A percentile compares a stretch with the other conserved stretches of the same genome.
phyloP scores from a whole-genome alignment of 495 filamentous ascomycete species.

The Penicillium mononematosum region DNA sequence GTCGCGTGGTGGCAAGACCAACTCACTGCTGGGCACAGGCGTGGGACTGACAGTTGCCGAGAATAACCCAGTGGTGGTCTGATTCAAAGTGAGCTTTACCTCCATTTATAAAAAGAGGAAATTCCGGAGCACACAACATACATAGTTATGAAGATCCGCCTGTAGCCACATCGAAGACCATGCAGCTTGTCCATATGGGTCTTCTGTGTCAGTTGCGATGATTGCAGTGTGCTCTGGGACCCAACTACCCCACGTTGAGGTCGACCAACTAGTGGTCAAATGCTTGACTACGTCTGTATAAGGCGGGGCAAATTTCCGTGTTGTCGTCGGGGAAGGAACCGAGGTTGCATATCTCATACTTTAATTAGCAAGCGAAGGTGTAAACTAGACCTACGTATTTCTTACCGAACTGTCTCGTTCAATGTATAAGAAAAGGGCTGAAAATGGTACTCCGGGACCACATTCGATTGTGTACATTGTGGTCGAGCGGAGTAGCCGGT shows the following conservation, averaged over 20 bases:
- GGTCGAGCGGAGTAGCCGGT: conserved; percentile 24
- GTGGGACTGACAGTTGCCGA: conserved; percentile 38
- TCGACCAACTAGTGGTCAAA: conserved; percentile 20
- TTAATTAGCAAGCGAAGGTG: conserved; percentile 5
- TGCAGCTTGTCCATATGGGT: conserved; percentile 36
- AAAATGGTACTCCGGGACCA: conserved; percentile 24
- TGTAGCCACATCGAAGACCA: conserved; percentile 36
- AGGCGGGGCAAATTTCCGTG: conserved; percentile 21
- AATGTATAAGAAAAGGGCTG: conserved; percentile 26
- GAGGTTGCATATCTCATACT: conserved; percentile 28
- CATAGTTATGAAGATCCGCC: conserved; percentile 30
- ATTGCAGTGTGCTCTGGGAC: conserved; percentile 26
- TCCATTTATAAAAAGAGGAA: neutral
- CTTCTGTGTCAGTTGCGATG: conserved; percentile 29
- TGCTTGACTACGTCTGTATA: conserved; percentile 23
- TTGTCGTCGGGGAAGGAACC: conserved; percentile 27
- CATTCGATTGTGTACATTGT: conserved; percentile 20
- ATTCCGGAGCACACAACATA: conserved; percentile 2
- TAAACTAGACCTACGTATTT: neutral
- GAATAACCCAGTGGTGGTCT: conserved; percentile 30
- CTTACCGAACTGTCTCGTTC: conserved; percentile 28
- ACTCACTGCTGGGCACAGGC: conserved; percentile 33
- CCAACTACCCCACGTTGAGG: conserved; percentile 36
- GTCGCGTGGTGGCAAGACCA: conserved; percentile 35
- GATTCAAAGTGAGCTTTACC: neutral